Conservation (phyloP, 1,139 yeast genomes). For the Blastobotrys indianensis region DNA sequence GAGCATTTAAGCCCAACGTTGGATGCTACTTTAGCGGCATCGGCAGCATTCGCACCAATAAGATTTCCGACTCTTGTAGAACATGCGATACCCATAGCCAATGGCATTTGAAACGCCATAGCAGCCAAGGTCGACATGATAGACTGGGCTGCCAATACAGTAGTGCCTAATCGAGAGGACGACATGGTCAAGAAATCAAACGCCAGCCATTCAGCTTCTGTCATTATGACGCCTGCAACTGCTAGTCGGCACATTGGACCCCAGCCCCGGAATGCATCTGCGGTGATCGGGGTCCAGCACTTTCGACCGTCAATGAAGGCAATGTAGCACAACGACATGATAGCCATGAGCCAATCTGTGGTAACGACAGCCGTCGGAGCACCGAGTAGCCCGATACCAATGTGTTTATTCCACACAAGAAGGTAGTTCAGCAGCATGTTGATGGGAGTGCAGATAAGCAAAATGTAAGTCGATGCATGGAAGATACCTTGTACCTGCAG, state of each 20-base stretch:
- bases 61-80: constrained; percentile 86
- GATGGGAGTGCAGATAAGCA: constrained; percentile 72
- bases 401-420: constrained; percentile 67
- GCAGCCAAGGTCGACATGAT: constrained; percentile 79
- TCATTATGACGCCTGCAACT: constrained; percentile 77
- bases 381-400: constrained; percentile 57
- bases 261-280: constrained; percentile 51
- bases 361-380: constrained; percentile 63
- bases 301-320: constrained; percentile 53
- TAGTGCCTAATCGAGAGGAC: constrained; percentile 75
- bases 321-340: constrained; percentile 48
- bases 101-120: constrained; percentile 77
- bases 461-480: constrained; percentile 79
- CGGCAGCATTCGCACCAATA: constrained; percentile 69
- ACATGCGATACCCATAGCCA: constrained; percentile 81
- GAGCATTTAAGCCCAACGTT: constrained; percentile 56
- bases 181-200: constrained; percentile 70
- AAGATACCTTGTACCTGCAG: constrained; percentile 90
- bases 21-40: constrained; percentile 60
- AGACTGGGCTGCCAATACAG: constrained; percentile 82
- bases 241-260: constrained; percentile 60
- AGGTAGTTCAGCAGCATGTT: constrained; percentile 66
- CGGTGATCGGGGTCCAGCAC: constrained; percentile 49
- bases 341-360: constrained; percentile 59
- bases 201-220: constrained; percentile 80